Evolutionary conservation across 176 grass and related monocot species (phyloP), one percentile per base, ranked within the genome.

Genomic region (Avena eriantha): DNA sequence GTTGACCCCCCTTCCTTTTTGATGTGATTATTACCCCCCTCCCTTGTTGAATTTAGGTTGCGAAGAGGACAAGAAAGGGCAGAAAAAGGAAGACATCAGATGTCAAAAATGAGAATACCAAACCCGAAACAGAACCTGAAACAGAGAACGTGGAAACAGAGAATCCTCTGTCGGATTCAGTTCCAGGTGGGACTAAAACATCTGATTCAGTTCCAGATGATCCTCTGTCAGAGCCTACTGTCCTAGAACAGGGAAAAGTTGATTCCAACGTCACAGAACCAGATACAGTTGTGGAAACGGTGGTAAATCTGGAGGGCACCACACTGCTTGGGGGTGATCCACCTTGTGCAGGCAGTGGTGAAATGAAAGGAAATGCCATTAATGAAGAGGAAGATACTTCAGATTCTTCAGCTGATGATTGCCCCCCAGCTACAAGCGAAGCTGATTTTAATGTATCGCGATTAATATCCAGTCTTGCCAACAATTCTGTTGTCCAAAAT

Each of bases 401-500:
- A 80, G 93, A 93, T 88, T 95, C 92, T 89, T 95, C 93, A 74
- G 86, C 68, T 78, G 93, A 95, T 73, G 91, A 95, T 92, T 83
- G 92, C 26, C 65, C 83, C 14, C 92, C 96, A 43, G 88, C 92
- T 80, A 94, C 93, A 34, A 98, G 80, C 79, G 96, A 98, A 90
- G 96, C 95, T 54, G 92, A 98, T 80, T 98, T 98, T 82, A 92
- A 95, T 71, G 89, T 96, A 61, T 89, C 86, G 19, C 80, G 88
- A 78, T 89, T 98, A 82, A 86, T 98, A 77, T 85, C 57, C 61
- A 92, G 57, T 79, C 93, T 98, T 77, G 85, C 89, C 50, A 98
- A 95, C 84, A 98, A 98, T 89, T 89, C 86, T 76, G 92, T 94
- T 31, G 75, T 98, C 19, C 84, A 95, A 90, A 98, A 98, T 87